Percentiles rank a stretch among this genome's conserved stretches.
These are phyloP conservation scores for Dendryphion nanum DNA, from an alignment of 2,329 filamentous ascomycete genomes.

Conservation along the genomic window DNA sequence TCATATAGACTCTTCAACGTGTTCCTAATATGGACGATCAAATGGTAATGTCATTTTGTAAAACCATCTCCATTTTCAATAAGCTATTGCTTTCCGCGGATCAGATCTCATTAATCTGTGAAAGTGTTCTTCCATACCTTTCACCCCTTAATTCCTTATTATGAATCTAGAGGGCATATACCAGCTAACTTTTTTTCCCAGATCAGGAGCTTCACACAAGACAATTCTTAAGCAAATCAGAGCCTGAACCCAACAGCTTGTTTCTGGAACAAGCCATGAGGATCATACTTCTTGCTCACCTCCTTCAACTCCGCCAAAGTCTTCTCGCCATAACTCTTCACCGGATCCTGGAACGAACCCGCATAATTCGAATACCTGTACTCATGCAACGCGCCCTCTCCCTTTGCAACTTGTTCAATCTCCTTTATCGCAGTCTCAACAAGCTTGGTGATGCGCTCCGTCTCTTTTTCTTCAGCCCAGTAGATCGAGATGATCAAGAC, in stretches of 20 bases:
- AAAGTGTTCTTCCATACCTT: no score
- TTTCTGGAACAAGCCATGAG: not conserved
- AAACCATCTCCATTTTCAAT: no score
- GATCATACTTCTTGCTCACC: not conserved
- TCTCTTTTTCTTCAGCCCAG: not conserved
- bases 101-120: no score
- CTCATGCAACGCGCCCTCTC: not conserved
- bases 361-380: conserved; percentile 2
- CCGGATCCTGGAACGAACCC: not conserved
- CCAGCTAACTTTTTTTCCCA: no score
- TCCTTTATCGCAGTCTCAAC: not conserved
- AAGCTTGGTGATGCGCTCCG: not conserved
- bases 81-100: no score
- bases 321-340: not conserved
- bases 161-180: no score
- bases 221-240: no score
- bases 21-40: no score
- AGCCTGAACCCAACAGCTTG: not conserved
- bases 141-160: no score
- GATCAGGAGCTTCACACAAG: no score
- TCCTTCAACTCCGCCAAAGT: not conserved
- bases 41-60: no score
- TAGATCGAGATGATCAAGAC: conserved; percentile 1
- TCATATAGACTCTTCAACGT: no score
- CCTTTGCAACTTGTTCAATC: not conserved